These are phyloP conservation scores for Juglanconis sp. DNA, from an alignment of 2,329 filamentous ascomycete genomes.

Conservation along the genomic window DNA sequence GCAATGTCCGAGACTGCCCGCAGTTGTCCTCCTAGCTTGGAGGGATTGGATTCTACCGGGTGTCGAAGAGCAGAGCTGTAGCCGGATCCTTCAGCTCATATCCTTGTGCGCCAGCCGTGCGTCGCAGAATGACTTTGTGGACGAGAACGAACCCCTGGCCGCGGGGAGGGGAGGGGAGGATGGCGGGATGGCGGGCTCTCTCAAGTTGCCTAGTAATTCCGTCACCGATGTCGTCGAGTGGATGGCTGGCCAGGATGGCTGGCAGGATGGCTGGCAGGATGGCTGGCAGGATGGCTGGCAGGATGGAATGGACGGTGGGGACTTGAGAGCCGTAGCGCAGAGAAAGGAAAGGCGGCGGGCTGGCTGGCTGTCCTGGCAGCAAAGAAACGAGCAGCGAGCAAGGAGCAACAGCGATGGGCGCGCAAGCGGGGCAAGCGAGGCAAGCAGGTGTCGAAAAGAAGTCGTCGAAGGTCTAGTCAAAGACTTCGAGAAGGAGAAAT, in stretches of 20 bases:
- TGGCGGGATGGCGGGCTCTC: not conserved
- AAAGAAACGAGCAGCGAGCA: no score
- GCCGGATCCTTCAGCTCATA: not conserved
- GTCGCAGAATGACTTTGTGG: not conserved
- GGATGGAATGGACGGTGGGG: not conserved
- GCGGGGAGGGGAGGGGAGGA: not conserved
- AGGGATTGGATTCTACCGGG: not conserved
- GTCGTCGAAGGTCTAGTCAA: conserved; percentile 2
- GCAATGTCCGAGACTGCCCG: not conserved
- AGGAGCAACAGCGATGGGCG: not conserved
- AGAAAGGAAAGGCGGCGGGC: no score
- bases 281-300: no score
- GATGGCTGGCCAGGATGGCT: no score
- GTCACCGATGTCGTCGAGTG: not conserved
- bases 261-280: no score
- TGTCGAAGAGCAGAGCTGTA: not conserved
- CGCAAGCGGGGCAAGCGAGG: not conserved
- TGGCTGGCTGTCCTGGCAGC: no score
- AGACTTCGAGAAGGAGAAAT: not conserved
- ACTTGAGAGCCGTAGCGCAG: not conserved
- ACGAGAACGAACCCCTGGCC: not conserved
- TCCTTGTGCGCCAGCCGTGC: not conserved
- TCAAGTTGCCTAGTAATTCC: not conserved
- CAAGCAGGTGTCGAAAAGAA: not conserved
- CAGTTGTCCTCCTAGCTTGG: not conserved